phyloP scores from a whole-genome alignment of 768 basidiomycete genomes.

The Pisolithus tinctorius region DNA sequence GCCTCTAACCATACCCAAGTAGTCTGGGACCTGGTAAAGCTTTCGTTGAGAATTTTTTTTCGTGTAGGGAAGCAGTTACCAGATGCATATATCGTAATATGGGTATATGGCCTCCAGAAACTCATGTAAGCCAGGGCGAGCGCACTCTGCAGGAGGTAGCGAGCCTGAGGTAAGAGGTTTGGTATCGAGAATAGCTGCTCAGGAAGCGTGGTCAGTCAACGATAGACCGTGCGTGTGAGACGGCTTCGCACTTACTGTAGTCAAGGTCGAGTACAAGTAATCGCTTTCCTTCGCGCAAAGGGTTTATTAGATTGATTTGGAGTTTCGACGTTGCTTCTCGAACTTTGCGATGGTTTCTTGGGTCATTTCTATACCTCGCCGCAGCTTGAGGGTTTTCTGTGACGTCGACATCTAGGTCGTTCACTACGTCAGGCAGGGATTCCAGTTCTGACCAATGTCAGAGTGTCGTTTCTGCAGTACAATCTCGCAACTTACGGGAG shows the following conservation, averaged over 20 bases:
- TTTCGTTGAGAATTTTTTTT: neutral
- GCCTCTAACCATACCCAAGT: slow-evolving; percentile 88
- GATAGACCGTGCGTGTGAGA: no score
- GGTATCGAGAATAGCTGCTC: slow-evolving; percentile 72
- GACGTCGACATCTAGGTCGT: slow-evolving; percentile 81
- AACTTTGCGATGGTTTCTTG: slow-evolving; percentile 77
- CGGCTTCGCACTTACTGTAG: slow-evolving; percentile 51
- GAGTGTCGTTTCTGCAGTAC: neutral
- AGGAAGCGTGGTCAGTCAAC: neutral
- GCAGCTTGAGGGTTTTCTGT: slow-evolving; percentile 51
- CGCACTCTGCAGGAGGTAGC: slow-evolving; percentile 74
- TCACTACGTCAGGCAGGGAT: slow-evolving; percentile 61
- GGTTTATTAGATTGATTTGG: slow-evolving; percentile 65
- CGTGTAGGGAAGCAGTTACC: slow-evolving; percentile 35
- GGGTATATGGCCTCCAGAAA: slow-evolving; percentile 78
- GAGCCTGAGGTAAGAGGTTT: slow-evolving; percentile 79
- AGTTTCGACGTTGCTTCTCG: slow-evolving; percentile 63
- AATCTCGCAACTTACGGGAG: slow-evolving; percentile 35
- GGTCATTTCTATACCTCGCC: slow-evolving; percentile 62
- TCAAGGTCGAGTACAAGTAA: slow-evolving; percentile 85
- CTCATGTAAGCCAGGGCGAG: slow-evolving; percentile 75
- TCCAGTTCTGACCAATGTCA: slow-evolving; percentile 43
- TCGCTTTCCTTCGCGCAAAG: slow-evolving; percentile 69
- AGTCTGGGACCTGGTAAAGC: slow-evolving; percentile 62
- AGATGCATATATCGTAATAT: slow-evolving; percentile 85